Conservation (phyloP, 1,284 basidiomycete genomes). For the Anthracocystis panici-leucophaei region DNA sequence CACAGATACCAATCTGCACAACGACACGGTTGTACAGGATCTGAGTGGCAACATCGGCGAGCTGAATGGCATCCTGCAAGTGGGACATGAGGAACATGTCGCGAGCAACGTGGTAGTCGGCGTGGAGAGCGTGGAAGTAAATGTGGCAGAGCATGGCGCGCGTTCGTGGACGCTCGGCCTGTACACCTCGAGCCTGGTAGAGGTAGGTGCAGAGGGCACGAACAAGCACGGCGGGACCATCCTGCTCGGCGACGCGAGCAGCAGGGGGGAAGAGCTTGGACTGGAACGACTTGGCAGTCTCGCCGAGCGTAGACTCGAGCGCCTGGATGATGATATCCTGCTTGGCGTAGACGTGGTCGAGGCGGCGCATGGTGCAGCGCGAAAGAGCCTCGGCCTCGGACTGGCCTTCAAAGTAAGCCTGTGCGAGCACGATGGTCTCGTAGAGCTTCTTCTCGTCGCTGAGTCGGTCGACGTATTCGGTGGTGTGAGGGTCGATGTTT, state of each 20-base stretch:
- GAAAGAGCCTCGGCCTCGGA: slow-evolving; percentile 57
- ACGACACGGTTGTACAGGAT: slow-evolving; percentile 98
- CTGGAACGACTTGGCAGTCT: slow-evolving; percentile 60
- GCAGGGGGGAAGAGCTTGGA: slow-evolving; percentile 65
- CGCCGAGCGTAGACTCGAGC: slow-evolving; percentile 76
- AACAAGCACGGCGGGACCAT: slow-evolving; percentile 78
- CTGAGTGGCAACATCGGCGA: slow-evolving; percentile 95
- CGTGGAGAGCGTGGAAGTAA: slow-evolving; percentile 91
- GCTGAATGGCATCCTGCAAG: slow-evolving; percentile 93
- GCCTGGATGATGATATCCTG: slow-evolving; percentile 90
- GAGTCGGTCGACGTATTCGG: slow-evolving; percentile 92
- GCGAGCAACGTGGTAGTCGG: slow-evolving; percentile 94
- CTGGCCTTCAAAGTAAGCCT: slow-evolving; percentile 79
- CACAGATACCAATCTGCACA: slow-evolving; percentile 95
- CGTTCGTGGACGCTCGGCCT: slow-evolving; percentile 86
- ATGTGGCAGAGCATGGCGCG: slow-evolving; percentile 98
- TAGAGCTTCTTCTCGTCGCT: slow-evolving; percentile 92
- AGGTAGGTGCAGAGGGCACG: slow-evolving; percentile 90
- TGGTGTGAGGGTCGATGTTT: slow-evolving; percentile 97
- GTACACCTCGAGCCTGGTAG: slow-evolving; percentile 82
- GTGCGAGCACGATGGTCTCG: slow-evolving; percentile 89
- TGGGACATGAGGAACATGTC: slow-evolving; percentile 99
- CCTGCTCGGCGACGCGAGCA: slow-evolving; percentile 52
- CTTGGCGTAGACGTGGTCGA: slow-evolving; percentile 98
- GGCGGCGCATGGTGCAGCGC: slow-evolving; percentile 90